Evolutionary conservation across 2,329 filamentous ascomycete genomes (phyloP), one percentile per base, ranked within the genome.

Genomic region (Trichophyton schoenleinii): DNA sequence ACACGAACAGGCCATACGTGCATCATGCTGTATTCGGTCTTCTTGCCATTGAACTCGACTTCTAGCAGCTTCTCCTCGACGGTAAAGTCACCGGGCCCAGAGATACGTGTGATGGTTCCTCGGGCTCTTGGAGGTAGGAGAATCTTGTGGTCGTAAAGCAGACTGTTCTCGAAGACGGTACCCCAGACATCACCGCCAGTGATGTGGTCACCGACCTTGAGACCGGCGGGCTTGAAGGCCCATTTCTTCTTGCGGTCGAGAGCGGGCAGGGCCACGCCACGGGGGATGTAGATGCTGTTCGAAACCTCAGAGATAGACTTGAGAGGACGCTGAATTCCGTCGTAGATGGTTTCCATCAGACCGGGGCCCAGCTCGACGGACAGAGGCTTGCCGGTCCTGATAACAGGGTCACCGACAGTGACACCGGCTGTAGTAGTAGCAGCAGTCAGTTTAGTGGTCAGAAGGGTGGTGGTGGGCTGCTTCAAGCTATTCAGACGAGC

Each of bases 271-370:
- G 88, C 78, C 72, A 99, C 92, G 75, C 94, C 94, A 69, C 94
- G 89, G 70, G 94, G 94, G 66, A 99, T 99, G 77, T 99, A 99
- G 76, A 99, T 99, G 76, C 89, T 91, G 71, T 90, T 80, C 59
- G 91, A 85, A 57, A 83, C 77, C 46, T 87, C 79, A 68, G 89
- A 81, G 70, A 99, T 99, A 67, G 84, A 86, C 77, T 87, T 87
- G 69, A 99, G 86, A 58, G 94, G 94, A 73, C 94, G 87, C 77
- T 99, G 94, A 71, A 99, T 99, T 79, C 94, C 94, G 75, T 99
- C 94, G 81, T 97, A 99, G 76, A 99, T 99, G 68, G 94, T 96
- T 79, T 97, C 92, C 83, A 99, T 90, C 75, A 99, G 81, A 73
- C 94, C 94, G 66, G 94, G 94, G 58, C 94, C 94, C 57, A 99